Conservation (phyloP, 192 early-diverging fungal genomes). For the Linnemannia elongata region DNA sequence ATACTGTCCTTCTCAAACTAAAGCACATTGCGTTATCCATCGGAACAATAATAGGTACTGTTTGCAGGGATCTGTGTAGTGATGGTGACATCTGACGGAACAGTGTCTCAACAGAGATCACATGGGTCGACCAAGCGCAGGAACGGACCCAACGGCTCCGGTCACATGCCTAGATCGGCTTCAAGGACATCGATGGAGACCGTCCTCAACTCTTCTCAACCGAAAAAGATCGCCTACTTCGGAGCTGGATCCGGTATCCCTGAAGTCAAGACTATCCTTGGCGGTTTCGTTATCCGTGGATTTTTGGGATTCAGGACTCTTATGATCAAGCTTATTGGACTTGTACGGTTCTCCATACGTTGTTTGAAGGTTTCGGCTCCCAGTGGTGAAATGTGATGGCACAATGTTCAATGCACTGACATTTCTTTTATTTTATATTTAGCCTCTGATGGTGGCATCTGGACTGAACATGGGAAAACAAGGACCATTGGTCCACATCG, state of each 20-base stretch:
- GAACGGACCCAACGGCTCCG: conserved; percentile 20
- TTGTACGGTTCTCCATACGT: conserved; percentile 63
- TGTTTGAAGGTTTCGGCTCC: too few relatives aligned
- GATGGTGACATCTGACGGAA: conserved; percentile 55
- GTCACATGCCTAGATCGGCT: conserved; percentile 71
- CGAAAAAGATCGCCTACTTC: conserved; percentile 54
- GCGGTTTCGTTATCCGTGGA: conserved; percentile 93
- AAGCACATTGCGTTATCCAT: background rate
- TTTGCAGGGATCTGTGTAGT: conserved; percentile 54
- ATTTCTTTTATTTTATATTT: background rate
- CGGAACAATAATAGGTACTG: conserved; percentile 11
- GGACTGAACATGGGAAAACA: conserved; percentile 95
- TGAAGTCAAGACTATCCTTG: conserved; percentile 95
- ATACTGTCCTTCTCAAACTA: background rate
- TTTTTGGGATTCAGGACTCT: conserved; percentile 96
- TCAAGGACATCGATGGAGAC: conserved; percentile 31
- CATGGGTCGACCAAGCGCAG: conserved; percentile 44
- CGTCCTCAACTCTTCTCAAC: conserved; percentile 25
- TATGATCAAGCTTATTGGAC: conserved; percentile 91
- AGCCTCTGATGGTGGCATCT: conserved; percentile 87
- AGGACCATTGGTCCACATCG: conserved; percentile 95
- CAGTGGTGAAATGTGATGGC: too few relatives aligned
- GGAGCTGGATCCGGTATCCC: conserved; percentile 91
- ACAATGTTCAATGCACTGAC: background rate
- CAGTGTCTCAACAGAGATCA: conserved; percentile 50